Conservation (phyloP, 257 asterid species). For the Nicotiana tabacum region DNA sequence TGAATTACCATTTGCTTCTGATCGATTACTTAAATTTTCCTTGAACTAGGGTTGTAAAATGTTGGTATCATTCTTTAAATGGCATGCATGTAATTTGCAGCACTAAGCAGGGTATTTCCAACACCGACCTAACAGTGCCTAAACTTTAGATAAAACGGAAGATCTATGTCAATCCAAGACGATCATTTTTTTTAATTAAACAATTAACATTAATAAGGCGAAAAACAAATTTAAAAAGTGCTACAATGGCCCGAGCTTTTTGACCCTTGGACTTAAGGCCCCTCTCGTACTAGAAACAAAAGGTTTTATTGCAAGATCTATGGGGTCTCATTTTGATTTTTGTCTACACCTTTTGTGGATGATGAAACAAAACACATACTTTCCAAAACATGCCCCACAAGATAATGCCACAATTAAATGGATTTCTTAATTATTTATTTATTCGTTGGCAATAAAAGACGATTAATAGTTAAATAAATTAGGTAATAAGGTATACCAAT, state of each 20-base stretch:
- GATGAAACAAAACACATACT: neutral
- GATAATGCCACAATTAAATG: neutral
- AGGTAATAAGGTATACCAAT: neutral
- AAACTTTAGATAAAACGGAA: neutral
- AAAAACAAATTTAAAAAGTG: neutral
- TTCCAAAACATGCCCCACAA: neutral
- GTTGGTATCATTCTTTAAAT: neutral
- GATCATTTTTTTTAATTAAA: neutral
- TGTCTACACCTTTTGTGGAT: slow-evolving; percentile 6
- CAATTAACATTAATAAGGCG: neutral
- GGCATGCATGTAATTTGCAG: neutral
- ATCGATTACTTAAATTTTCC: neutral
- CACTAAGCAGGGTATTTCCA: neutral
- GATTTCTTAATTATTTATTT: neutral
- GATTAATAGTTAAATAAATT: too few relatives aligned
- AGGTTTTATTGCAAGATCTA: too few relatives aligned
- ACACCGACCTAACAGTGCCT: neutral
- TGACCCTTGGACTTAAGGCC: neutral
- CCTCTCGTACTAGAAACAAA: too few relatives aligned
- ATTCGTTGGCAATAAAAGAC: too few relatives aligned
- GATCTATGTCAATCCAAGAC: neutral
- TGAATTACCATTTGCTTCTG: neutral
- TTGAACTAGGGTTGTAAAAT: neutral
- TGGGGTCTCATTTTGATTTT: neutral
- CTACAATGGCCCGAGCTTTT: neutral